Base-by-base conservation (phyloP, 345 rosid genomes). In the Hypericum androsaemum region DNA sequence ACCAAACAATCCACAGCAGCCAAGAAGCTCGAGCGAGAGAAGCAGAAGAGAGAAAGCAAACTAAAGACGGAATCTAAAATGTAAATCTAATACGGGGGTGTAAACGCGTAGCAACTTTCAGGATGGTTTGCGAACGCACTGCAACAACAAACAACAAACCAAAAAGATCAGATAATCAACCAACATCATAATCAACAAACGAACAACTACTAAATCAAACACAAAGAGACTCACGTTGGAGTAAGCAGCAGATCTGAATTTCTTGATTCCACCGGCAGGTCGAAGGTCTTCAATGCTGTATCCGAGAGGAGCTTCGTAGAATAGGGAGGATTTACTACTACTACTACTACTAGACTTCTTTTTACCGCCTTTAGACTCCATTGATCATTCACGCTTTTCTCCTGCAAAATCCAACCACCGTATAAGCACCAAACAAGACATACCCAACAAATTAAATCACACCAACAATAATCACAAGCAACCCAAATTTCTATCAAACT, bases 81-180 rank as follows among this genome's bases (percentile, higher is more conserved):
- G 44, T 48, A 57, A 64, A 52, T 43, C 49, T 64, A 64, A 7
- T 38, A 39, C n/a, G 38, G 37, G 22, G 41, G 12, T 63, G 58
- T 14, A 32, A 64, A 61, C 57, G 50, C 48, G 50, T 35, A 0
- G 43, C 6, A 14, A 38, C 47, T 57, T 51, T 68, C 72, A 68
- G 67, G 72, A 68, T 53, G 72, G 72, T 5, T 62, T 68, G 63
- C 72, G 72, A 58, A 56, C 67, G 48, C 72, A 68, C 86, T 82
- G 80, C 79, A 81, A 10, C 52, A 43, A 45, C 0, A 46, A 47
- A 39, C 7, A 22, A 13, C 32, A 22, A 22, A 22, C 1, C 1
- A 4, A 22, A 22, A 22, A 22, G 32, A 22, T 22, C 32, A 22
- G 32, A 4, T 1, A 22, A 22, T 22, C 32, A 4, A 1, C 32